These are phyloP conservation scores for Sporisorium reilianum DNA, from an alignment of 1,284 basidiomycete genomes.

Conservation along the genomic window DNA sequence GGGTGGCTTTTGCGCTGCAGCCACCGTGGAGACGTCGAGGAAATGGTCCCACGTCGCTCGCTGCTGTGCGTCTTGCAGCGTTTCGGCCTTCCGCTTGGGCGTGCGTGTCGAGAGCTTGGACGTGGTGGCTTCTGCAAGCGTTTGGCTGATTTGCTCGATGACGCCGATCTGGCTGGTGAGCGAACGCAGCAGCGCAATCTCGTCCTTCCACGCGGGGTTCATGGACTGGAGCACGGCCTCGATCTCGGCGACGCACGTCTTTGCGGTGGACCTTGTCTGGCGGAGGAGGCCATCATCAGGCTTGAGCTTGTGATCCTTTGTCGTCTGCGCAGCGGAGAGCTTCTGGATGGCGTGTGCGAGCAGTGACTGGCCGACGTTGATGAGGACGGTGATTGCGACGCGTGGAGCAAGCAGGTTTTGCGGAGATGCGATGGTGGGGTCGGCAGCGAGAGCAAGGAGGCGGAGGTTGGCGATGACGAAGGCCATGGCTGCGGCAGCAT, in stretches of 20 bases:
- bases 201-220: conserved; percentile 51
- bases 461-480: conserved; percentile 38
- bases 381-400: conserved; percentile 44
- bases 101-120: conserved; percentile 1
- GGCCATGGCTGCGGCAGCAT: conserved; percentile 16
- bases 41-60: conserved; percentile 47
- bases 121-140: conserved; percentile 14
- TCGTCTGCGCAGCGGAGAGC: conserved; percentile 13
- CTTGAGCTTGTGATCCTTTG: conserved; percentile 23
- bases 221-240: conserved; percentile 33
- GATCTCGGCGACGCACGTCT: conserved; percentile 17
- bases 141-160: conserved; percentile 28
- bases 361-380: conserved; percentile 36
- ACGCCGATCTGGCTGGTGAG: conserved; percentile 42
- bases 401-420: conserved; percentile 47
- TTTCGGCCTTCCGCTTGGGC: conserved; percentile 28
- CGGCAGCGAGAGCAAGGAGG: conserved; percentile 33
- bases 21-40: conserved; percentile 22
- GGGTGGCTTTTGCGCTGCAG: conserved; percentile 14
- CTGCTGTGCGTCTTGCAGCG: conserved; percentile 27
- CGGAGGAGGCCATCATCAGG: conserved; percentile 4
- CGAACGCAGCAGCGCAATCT: conserved; percentile 43
- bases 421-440: conserved; percentile 23
- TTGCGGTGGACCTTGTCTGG: conserved; percentile 14
- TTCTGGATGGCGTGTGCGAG: conserved; percentile 29